Conservation (phyloP, 768 basidiomycete genomes). For the Leccinum truebloodii region DNA sequence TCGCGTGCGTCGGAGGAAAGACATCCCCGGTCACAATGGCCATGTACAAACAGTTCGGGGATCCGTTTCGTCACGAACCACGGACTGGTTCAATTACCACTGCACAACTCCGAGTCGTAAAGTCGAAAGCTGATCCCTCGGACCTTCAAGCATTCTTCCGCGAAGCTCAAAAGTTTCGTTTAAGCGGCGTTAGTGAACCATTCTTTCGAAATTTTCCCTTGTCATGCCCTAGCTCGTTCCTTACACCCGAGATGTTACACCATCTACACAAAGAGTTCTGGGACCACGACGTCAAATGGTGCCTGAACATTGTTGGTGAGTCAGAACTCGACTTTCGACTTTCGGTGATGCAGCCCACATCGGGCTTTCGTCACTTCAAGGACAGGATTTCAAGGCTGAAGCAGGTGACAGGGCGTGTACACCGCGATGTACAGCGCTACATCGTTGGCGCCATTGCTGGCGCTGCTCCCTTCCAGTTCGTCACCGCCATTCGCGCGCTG, state of each 20-base stretch:
- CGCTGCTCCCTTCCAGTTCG: neutral
- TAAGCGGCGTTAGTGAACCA: neutral
- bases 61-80: neutral
- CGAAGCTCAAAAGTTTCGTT: neutral
- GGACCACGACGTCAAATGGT: neutral
- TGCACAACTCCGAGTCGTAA: neutral
- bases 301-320: neutral
- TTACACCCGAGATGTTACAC: neutral
- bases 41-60: neutral
- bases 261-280: neutral
- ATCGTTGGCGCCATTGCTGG: neutral
- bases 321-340: neutral
- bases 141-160: neutral
- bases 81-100: neutral
- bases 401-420: neutral
- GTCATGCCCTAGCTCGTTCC: neutral
- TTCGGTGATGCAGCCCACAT: neutral
- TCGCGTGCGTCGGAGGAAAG: neutral
- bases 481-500: neutral
- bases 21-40: neutral
- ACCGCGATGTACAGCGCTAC: neutral
- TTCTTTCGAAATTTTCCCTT: neutral
- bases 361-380: neutral
- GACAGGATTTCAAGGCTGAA: neutral
- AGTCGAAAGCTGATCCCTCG: neutral